Evolutionary conservation across 2,329 filamentous ascomycete genomes (phyloP).

Genomic region (Colletotrichum sp.): DNA sequence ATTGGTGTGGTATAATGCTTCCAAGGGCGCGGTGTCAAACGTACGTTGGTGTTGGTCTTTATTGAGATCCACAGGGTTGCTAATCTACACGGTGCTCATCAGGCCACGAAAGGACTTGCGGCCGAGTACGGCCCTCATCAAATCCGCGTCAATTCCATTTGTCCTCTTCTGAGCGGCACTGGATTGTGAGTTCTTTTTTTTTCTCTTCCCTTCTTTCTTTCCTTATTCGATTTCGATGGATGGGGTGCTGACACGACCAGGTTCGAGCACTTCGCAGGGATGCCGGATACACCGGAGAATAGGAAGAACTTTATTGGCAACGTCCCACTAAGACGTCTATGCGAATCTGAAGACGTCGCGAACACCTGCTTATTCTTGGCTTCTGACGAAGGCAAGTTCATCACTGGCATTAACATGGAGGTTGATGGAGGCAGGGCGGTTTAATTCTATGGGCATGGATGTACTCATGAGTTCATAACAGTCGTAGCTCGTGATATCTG

Average conservation of each 20-base stretch:
- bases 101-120: constrained; percentile 62
- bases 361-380: constrained; percentile 74
- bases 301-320: constrained; percentile 39
- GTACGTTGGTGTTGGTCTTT: neutral
- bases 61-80: neutral
- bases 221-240: neutral
- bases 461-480: neutral
- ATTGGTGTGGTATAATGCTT: constrained; percentile 73
- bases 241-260: neutral
- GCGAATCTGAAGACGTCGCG: constrained; percentile 69
- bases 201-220: rapidly evolving
- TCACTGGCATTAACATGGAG: constrained; percentile 75
- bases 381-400: constrained; percentile 73
- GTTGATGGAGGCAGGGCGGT: constrained; percentile 27
- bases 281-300: constrained; percentile 67
- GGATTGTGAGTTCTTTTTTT: constrained; percentile 50
- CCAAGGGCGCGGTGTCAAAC: constrained; percentile 69
- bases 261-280: constrained; percentile 57
- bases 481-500: neutral
- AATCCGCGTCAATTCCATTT: constrained; percentile 76
- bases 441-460: neutral
- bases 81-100: neutral
- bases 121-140: constrained; percentile 75
- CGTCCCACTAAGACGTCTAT: constrained; percentile 9
- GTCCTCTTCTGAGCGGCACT: constrained; percentile 70